Evolutionary conservation across 345 rosid genomes (phyloP).

Genomic region (Firmiana major): DNA sequence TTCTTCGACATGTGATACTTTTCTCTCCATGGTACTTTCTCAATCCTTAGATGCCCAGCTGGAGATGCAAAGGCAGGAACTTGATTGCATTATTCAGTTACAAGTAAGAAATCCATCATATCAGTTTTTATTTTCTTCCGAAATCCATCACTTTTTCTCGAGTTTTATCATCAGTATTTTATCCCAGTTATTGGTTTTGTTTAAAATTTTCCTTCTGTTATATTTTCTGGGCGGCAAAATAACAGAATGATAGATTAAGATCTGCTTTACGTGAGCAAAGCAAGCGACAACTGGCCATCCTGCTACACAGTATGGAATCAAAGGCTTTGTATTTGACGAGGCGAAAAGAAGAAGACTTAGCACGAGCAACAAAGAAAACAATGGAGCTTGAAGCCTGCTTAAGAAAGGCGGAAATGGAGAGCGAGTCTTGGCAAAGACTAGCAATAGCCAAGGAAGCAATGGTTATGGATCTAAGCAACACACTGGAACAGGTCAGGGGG

Average conservation of each 20-base stretch:
- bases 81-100: slow-evolving; percentile 3
- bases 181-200: not conserved
- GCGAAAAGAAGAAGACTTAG: slow-evolving; percentile 39
- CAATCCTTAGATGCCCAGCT: slow-evolving; percentile 28
- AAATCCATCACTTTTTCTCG: not conserved
- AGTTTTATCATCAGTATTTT: not conserved
- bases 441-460: slow-evolving; percentile 38
- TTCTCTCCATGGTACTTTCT: slow-evolving; percentile 19
- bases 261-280: slow-evolving; percentile 33
- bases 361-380: slow-evolving; percentile 28
- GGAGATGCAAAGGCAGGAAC: slow-evolving; percentile 38
- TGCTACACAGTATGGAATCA: slow-evolving; percentile 26
- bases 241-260: slow-evolving; percentile 35
- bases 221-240: not conserved
- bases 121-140: not conserved
- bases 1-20: slow-evolving; percentile 14
- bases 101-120: not conserved
- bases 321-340: slow-evolving; percentile 24
- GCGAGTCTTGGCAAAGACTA: slow-evolving; percentile 29
- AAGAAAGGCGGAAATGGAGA: slow-evolving; percentile 32
- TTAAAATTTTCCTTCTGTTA: not conserved
- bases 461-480: slow-evolving; percentile 30
- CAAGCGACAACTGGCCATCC: slow-evolving; percentile 22
- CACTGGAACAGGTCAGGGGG: slow-evolving; percentile 25
- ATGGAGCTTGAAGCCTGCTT: slow-evolving; percentile 40